Conservation (phyloP, 805 yeast genomes). For the Candida sakaeoensis region DNA sequence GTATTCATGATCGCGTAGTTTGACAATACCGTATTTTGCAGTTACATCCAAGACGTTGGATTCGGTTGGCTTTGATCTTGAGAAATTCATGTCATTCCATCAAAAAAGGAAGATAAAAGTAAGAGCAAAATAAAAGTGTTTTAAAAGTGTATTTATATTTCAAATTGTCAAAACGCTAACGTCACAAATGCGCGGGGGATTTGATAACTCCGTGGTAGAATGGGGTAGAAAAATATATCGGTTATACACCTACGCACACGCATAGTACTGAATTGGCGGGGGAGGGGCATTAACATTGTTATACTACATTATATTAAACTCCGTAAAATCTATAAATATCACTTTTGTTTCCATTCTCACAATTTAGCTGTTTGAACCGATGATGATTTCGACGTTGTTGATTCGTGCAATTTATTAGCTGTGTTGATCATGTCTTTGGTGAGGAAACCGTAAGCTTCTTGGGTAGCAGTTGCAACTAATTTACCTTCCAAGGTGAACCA, state of each 20-base stretch:
- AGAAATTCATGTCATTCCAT: neutral
- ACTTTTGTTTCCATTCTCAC: neutral
- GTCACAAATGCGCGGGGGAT: too few species aligned
- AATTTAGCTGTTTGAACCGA: slow-evolving; percentile 1
- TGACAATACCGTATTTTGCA: slow-evolving; percentile 11
- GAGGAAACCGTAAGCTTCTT: slow-evolving; percentile 27
- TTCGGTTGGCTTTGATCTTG: neutral
- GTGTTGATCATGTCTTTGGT: slow-evolving; percentile 5
- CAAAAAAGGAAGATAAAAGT: too few species aligned
- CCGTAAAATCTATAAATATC: neutral
- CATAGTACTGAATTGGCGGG: too few species aligned
- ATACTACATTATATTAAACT: too few species aligned
- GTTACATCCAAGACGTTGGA: neutral
- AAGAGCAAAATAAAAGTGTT: too few species aligned
- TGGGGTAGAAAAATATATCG: too few species aligned
- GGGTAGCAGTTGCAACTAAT: slow-evolving; percentile 28
- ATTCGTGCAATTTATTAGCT: slow-evolving; percentile 5
- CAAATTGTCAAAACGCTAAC: too few species aligned
- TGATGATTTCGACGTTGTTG: neutral
- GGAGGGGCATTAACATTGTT: too few species aligned
- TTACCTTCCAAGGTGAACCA: slow-evolving; percentile 26
- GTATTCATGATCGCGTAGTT: slow-evolving; percentile 14
- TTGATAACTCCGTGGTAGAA: too few species aligned
- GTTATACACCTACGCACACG: too few species aligned
- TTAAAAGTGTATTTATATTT: too few species aligned